These are phyloP conservation scores for Perkinsus marinus DNA, from an alignment of 169 alveolate genomes.

Conservation along the genomic window DNA sequence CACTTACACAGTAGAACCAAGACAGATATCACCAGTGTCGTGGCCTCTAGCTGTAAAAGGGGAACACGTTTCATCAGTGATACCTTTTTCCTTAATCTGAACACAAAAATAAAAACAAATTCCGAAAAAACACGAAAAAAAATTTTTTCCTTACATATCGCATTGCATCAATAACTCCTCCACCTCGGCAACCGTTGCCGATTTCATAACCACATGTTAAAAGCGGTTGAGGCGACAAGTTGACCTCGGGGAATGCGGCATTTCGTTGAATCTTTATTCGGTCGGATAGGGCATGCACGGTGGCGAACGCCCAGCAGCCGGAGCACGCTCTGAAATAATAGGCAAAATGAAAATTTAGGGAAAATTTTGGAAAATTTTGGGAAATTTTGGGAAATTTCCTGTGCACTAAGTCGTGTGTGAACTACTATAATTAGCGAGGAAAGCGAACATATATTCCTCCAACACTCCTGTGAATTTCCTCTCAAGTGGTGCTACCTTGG, in stretches of 20 bases:
- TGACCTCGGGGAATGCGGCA: background rate
- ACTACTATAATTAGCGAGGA: no score
- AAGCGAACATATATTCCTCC: no score
- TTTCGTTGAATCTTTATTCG: background rate
- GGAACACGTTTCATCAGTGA: constrained; percentile 49
- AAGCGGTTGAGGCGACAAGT: background rate
- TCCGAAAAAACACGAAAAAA: background rate
- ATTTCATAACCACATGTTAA: background rate
- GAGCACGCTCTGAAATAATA: background rate
- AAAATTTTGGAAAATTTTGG: no score
- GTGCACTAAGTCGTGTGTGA: no score
- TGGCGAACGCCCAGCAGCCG: background rate
- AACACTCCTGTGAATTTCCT: no score
- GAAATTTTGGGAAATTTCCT: background rate
- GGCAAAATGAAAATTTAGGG: no score
- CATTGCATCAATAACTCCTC: background rate
- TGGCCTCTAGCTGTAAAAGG: constrained; percentile 41
- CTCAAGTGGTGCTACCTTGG: background rate
- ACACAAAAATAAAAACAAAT: background rate
- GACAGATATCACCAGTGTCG: constrained; percentile 14
- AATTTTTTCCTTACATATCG: background rate
- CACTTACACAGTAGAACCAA: constrained; percentile 24
- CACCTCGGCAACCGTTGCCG: background rate
- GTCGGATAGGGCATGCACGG: background rate
- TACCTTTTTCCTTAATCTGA: constrained; percentile 22